Conservation (phyloP, 108 stramenopile species). For the Hondaea fermentalgiana region DNA sequence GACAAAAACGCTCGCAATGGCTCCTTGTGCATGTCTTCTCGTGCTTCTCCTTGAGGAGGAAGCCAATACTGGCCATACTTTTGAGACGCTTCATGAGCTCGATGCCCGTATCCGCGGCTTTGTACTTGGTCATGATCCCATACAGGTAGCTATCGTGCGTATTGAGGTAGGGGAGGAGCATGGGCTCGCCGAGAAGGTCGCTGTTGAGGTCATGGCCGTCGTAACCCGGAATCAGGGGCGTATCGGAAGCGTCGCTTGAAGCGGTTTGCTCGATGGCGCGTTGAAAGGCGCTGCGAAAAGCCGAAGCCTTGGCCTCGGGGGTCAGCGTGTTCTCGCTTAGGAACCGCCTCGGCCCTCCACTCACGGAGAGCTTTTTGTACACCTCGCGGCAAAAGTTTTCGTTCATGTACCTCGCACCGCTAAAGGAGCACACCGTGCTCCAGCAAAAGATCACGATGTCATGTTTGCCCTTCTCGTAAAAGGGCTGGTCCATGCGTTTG, state of each 20-base stretch:
- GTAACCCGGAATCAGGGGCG: too few species aligned
- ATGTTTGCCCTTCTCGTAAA: background rate
- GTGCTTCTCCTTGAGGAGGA: background rate
- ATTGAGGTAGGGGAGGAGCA: background rate
- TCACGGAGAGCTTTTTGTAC: background rate
- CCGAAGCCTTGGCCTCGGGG: background rate
- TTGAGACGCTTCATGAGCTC: conserved; percentile 13
- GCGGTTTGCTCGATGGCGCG: background rate
- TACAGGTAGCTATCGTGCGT: background rate
- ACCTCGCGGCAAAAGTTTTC: background rate
- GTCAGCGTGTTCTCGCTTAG: background rate
- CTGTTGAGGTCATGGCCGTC: background rate
- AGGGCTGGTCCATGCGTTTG: background rate
- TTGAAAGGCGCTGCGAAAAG: conserved; percentile 3
- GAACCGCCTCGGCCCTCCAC: background rate
- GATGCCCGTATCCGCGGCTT: background rate
- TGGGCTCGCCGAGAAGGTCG: background rate
- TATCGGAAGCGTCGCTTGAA: background rate
- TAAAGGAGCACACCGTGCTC: background rate
- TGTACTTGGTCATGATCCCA: background rate
- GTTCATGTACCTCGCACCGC: background rate
- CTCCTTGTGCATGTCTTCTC: background rate
- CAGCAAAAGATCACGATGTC: background rate
- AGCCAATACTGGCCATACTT: background rate
- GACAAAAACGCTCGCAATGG: background rate